phyloP scores from a whole-genome alignment of 805 yeast genomes.

The Candida ulmi region DNA sequence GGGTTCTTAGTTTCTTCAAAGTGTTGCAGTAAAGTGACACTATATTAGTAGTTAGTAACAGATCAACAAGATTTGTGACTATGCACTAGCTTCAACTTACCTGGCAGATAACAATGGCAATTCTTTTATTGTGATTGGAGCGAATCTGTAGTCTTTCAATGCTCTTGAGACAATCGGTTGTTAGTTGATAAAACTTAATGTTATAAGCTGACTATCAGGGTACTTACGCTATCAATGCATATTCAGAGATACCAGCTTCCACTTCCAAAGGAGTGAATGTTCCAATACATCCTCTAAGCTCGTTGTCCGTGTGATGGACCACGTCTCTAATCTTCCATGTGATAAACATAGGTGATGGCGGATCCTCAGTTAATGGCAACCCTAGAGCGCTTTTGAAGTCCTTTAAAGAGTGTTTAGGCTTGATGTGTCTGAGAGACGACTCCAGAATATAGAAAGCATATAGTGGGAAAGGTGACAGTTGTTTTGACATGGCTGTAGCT shows the following conservation, averaged over 20 bases:
- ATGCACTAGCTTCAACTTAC: slow-evolving; percentile 22
- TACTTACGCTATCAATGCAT: slow-evolving; percentile 48
- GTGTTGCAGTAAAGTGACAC: slow-evolving; percentile 61
- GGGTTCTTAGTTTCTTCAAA: slow-evolving; percentile 49
- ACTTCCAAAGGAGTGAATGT: slow-evolving; percentile 59
- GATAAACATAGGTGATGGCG: slow-evolving; percentile 64
- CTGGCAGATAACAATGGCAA: slow-evolving; percentile 43
- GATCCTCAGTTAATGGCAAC: slow-evolving; percentile 1
- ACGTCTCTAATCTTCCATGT: slow-evolving; percentile 65
- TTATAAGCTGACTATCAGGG: too few relatives aligned
- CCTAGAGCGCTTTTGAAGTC: slow-evolving; percentile 12
- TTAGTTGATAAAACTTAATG: too few relatives aligned
- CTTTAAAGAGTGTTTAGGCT: slow-evolving; percentile 5
- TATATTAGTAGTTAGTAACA: slow-evolving; percentile 2
- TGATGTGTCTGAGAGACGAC: background rate
- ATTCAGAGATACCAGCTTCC: slow-evolving; percentile 53
- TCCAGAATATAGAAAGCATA: background rate
- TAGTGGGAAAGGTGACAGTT: background rate
- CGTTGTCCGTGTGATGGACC: slow-evolving; percentile 18
- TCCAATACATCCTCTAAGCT: slow-evolving; percentile 89
- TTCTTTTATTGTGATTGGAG: slow-evolving; percentile 55
- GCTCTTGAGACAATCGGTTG: slow-evolving; percentile 47
- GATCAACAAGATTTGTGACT: too few relatives aligned
- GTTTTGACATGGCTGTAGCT: background rate
- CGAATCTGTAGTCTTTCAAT: slow-evolving; percentile 71